Base-by-base conservation (phyloP, 1,139 yeast species). In the Tardiomyces depauwii region DNA sequence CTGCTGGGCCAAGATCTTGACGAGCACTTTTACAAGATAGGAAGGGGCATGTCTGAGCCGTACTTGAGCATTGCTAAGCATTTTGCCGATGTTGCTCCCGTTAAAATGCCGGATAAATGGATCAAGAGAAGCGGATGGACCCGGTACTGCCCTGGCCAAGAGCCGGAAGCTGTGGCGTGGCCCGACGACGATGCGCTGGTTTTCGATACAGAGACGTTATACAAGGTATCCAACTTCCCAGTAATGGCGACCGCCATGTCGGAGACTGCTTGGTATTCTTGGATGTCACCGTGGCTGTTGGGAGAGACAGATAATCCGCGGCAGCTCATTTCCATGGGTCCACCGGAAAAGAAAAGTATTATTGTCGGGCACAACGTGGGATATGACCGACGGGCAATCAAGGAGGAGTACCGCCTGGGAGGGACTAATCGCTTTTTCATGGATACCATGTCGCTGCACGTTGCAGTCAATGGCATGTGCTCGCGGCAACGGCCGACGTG, bases 391-490 rank as follows among this genome's bases (percentile, higher is more conserved):
- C 93, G 95, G 4, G 71, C 95, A 40, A 77, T 89, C 1, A 58
- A 71, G 39, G 97, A 93, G 47, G 98, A 93, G 62, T 93, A 93
- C 64, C 72, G 75, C 55, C 61, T 91, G 38, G 64, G 70, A 39
- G 76, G 72, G 44, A 72, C 94, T 0, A 78, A 81, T 55, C 84
- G 85, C 1, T 88, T 87, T 62, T 93, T 71, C 57, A 55, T 93
- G 47, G 99, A 93, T 62, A 91, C 95, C 1, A 84, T 91, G 91
- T 82, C 97, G 1, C 68, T 93, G 21, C 98, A 93, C 65, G 80
- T 89, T 38, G 94, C 97, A 0, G 79, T 80, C 1, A 80, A 85
- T 45, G 99, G 99, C 0, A 82, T 93, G 74, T 86, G 96, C 60
- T 85, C 97, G 1, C 79, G 87, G 54, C 98, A 93, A 60, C 67